Conservation (phyloP, 75 land plant species). For the Pseudotsuga menziesii region DNA sequence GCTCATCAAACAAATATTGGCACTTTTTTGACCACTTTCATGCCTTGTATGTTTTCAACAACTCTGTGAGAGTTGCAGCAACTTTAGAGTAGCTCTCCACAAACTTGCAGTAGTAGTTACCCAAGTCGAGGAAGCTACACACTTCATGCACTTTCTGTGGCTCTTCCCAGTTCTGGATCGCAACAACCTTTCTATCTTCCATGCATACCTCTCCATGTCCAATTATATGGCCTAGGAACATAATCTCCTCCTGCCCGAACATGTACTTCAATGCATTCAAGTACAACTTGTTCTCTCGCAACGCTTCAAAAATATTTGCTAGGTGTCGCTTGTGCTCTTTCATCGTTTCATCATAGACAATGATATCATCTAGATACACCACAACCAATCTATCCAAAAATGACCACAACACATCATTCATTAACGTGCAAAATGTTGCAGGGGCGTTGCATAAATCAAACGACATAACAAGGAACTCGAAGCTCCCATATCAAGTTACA, state of each 20-base stretch:
- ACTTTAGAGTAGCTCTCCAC: no score
- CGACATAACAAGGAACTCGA: no score
- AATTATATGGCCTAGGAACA: constrained; percentile 8
- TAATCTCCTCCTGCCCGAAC: constrained; percentile 8
- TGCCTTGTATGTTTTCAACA: no score
- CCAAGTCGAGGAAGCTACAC: no score
- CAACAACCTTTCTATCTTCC: not conserved
- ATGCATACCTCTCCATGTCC: not conserved
- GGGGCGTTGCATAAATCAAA: not conserved
- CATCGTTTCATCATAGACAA: not conserved
- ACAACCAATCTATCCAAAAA: constrained; percentile 17
- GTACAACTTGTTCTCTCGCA: constrained; percentile 16
- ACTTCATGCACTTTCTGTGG: no score
- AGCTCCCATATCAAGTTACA: constrained; percentile 12
- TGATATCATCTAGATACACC: constrained; percentile 22
- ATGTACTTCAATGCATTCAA: constrained; percentile 18
- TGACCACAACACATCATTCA: constrained; percentile 11
- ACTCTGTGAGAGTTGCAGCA: no score
- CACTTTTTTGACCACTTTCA: no score
- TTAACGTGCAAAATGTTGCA: constrained; percentile 12
- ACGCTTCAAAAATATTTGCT: not conserved
- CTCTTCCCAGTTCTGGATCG: no score
- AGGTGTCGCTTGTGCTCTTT: constrained; percentile 12
- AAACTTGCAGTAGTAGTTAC: no score
- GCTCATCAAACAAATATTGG: no score